These are phyloP conservation scores for Cladorrhinum sp. DNA, from an alignment of 2,329 filamentous ascomycete species.

Conservation along the genomic window DNA sequence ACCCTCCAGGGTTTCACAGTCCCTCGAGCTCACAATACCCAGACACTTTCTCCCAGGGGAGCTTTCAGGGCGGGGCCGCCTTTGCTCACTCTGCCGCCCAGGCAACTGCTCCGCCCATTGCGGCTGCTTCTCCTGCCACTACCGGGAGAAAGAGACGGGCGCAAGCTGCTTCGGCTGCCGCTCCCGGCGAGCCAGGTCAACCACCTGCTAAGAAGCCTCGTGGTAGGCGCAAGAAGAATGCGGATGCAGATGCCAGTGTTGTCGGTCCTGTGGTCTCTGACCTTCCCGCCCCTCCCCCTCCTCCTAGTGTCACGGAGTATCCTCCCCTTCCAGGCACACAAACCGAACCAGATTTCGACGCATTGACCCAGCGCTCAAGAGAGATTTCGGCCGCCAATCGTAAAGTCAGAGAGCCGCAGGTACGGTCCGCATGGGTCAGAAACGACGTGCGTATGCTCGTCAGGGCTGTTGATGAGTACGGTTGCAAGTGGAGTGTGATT, in stretches of 20 bases:
- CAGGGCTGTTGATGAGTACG: constrained; percentile 37
- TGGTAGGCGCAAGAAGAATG: constrained; percentile 20
- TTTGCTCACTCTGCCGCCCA: constrained; percentile 26
- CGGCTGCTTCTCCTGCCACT: too few relatives aligned
- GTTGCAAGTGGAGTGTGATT: constrained; percentile 41
- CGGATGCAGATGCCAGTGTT: constrained; percentile 7
- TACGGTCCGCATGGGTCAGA: constrained; percentile 41
- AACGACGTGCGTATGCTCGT: constrained; percentile 43
- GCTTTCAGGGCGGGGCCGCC: constrained; percentile 17
- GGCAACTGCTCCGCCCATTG: neutral
- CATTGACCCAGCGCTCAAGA: constrained; percentile 25
- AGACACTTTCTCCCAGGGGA: constrained; percentile 9
- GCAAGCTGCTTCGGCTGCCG: neutral
- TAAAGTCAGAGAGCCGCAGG: constrained; percentile 34
- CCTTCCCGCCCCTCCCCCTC: constrained; percentile 3
- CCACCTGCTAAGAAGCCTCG: constrained; percentile 21
- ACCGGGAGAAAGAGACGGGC: constrained; percentile 19
- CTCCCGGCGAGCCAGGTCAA: constrained; percentile 6
- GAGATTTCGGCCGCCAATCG: constrained; percentile 31
- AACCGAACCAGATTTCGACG: constrained; percentile 27
- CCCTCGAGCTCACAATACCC: constrained; percentile 6
- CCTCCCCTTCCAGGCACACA: constrained; percentile 20
- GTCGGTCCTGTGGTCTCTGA: constrained; percentile 7
- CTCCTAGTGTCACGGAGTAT: constrained; percentile 18
- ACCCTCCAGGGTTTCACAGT: constrained; percentile 15